Evolutionary conservation across 2,329 filamentous ascomycete species (phyloP).

Genomic region (Chaetomiaceae sp.): DNA sequence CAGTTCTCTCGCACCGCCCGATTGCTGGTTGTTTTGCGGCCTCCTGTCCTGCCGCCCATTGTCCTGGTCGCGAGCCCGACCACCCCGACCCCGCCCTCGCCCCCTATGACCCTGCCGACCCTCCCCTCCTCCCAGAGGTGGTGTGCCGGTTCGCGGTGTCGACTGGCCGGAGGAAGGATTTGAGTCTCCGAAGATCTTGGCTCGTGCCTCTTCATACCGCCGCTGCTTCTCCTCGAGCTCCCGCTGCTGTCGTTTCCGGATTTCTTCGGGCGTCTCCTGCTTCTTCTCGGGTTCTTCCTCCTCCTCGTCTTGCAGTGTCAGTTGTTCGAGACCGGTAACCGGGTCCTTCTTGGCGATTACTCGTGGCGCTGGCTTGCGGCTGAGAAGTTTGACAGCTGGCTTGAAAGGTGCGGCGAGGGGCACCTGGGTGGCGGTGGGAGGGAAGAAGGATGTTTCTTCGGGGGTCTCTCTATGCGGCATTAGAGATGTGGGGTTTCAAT

Average conservation of each 20-base stretch:
- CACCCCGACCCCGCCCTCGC: conserved; percentile 45
- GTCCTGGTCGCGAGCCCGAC: conserved; percentile 35
- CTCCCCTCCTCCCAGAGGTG: conserved; percentile 46
- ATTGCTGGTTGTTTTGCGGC: conserved; percentile 31
- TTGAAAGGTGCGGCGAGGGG: conserved; percentile 69
- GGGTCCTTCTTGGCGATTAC: conserved; percentile 56
- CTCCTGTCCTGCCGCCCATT: conserved; percentile 22
- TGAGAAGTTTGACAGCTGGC: conserved; percentile 76
- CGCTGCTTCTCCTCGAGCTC: conserved; percentile 87
- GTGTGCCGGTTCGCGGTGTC: conserved; percentile 58
- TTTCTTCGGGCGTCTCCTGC: conserved; percentile 68
- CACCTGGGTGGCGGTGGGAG: conserved; percentile 42
- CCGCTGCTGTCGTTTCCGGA: conserved; percentile 69
- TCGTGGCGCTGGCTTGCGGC: conserved; percentile 67
- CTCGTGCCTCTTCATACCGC: conserved; percentile 82
- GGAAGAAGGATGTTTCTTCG: conserved; percentile 70
- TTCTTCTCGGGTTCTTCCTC: conserved; percentile 62
- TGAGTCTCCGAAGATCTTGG: conserved; percentile 75
- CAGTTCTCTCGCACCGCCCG: conserved; percentile 54
- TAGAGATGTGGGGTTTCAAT: conserved; percentile 4
- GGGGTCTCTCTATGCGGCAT: conserved; percentile 60
- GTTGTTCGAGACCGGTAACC: conserved; percentile 43
- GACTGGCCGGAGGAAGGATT: conserved; percentile 54
- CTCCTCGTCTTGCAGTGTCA: conserved; percentile 46
- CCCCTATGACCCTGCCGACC: conserved; percentile 39